Conservation (phyloP, 768 basidiomycete species). For the Psilocybe subaeruginosa region DNA sequence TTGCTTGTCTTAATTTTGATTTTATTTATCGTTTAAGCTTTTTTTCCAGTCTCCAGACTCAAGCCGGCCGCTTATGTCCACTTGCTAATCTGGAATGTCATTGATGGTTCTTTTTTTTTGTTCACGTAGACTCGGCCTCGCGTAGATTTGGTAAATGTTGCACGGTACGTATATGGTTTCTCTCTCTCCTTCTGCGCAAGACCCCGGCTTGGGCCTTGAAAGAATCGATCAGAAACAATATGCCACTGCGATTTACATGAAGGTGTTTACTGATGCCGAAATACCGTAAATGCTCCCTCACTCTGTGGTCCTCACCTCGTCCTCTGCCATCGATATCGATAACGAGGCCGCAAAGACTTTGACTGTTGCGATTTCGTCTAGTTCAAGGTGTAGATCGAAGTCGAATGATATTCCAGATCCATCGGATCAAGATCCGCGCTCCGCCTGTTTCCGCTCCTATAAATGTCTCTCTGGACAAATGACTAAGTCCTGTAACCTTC, state of each 20-base stretch:
- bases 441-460: slow-evolving; percentile 52
- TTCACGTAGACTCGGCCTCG: not conserved
- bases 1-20: not conserved
- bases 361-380: not conserved
- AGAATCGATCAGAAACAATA: slow-evolving; percentile 7
- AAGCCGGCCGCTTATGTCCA: slow-evolving; percentile 4
- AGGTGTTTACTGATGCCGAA: not conserved
- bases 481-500: slow-evolving; percentile 28
- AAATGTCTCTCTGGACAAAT: slow-evolving; percentile 38
- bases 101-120: not conserved
- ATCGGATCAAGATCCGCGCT: slow-evolving; percentile 81
- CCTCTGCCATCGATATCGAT: slow-evolving; percentile 13
- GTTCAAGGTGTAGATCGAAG: slow-evolving; percentile 17
- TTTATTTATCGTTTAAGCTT: slow-evolving; percentile 13
- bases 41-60: slow-evolving; percentile 5
- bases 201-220: not conserved
- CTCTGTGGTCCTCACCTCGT: not conserved
- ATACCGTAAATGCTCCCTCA: not conserved
- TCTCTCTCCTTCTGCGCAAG: slow-evolving; percentile 7
- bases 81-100: slow-evolving; percentile 4
- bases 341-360: slow-evolving; percentile 11
- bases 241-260: slow-evolving; percentile 3
- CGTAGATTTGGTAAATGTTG: not conserved
- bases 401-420: slow-evolving; percentile 41
- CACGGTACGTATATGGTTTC: slow-evolving; percentile 7